Evolutionary conservation across 805 yeast genomes (phyloP), one percentile per base, ranked within the genome.

Genomic region (Yamadazyma takamatsuzukensis): DNA sequence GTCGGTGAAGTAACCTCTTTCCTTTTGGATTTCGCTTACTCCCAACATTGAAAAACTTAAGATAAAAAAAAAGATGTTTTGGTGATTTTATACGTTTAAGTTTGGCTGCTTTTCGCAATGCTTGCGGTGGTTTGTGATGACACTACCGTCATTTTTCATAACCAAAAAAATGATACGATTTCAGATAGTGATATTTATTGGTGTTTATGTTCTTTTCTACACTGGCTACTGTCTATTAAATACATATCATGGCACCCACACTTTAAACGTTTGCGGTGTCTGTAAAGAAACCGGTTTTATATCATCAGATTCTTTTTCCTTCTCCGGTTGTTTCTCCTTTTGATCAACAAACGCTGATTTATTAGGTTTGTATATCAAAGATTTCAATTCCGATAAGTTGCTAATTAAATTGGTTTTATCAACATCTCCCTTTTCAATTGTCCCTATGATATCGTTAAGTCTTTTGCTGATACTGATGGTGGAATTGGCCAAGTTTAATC

Each of bases 401-500:
- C 15, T 25, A 7, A n/a, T 31, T 25, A 21, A 21, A 8, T 19
- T 21, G 21, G 16, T 21, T 27, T 36, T 29, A 13, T 29, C 27
- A 5, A 24, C 34, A 9, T n/a, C 21, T 9, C 34, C 32, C 6
- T 34, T 33, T 24, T 43, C 45, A n/a, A 49, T 21, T 13, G 35
- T 33, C 5, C 41, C 32, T 24, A 64, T 46, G 3, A 60, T 61
- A 22, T 61, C 64, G 28, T 55, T 53, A 28, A 78, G 51, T 45
- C 74, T 80, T 24, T 64, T 52, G 27, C 76, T 58, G 4, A 81
- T 64, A 2, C 63, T 47, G 13, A 69, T 59, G 1, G 86, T 73
- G 12, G 77, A 67, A 48, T 77, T 79, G 26, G 81, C 70, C 43
- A 83, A 67, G n/a, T 83, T 70, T 21, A 84, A 51, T 36, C 87